Evolutionary conservation across 163 green algal species (phyloP), one percentile per base, ranked within the genome.

Genomic region (Volvox carteri): DNA sequence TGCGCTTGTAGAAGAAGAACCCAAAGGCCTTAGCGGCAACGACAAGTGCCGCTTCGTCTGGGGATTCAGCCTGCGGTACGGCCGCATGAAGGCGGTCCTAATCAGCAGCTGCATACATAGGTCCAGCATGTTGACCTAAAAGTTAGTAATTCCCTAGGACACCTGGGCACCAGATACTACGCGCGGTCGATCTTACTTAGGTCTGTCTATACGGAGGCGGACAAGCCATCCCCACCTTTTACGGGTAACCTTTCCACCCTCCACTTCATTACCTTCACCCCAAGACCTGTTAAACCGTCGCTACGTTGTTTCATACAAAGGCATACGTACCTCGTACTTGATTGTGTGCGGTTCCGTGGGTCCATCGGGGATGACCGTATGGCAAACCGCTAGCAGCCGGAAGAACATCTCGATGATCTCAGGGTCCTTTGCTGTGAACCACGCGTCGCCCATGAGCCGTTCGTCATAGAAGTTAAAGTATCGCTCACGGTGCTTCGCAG

Each of bases 391-490:
- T 81, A 99, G 93, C 72, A 98, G 85, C 28, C 96, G 93, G 87
- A 98, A 96, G 91, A 98, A 98, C 89, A 95, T 86, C 33, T 91
- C 76, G n/a, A 97, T 93, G 21, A 84, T 85, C 18, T 41, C 76
- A n/a, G 90, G 60, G 68, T 96, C 90, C 12, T 90, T 74, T 60
- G 96, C 87, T 7, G 86, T 85, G 48, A 75, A 56, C 97, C 97
- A 99, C 16, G 92, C 92, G 28, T 93, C 92, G 44, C 92, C 89
- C 93, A 96, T 93, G 25, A 97, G 70, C 12, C 95, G 91, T 1
- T 90, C 72, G 90, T 99, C 97, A 42, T 95, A 95, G 85, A 99
- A 98, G 90, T 99, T 99, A 93, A 98, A 99, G 60, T 92, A 93
- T 35, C 72, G 90, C 86, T 96, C 91, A 0, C 88, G 86, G 83